Conservation (phyloP, 257 asterid species). For the Solanum microdontum region DNA sequence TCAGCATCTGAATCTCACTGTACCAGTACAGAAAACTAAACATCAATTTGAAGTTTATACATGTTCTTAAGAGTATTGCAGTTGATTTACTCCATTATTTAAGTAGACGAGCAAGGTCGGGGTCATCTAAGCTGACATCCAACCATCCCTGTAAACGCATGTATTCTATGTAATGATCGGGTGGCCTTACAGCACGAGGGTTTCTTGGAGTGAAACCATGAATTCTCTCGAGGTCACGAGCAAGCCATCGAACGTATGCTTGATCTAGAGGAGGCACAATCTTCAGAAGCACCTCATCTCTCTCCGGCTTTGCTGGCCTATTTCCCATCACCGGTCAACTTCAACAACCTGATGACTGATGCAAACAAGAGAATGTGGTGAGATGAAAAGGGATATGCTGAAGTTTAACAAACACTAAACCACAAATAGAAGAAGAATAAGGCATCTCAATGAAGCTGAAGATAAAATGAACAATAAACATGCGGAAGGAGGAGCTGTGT, state of each 20-base stretch:
- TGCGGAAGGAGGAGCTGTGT: not conserved
- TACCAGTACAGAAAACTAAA: not conserved
- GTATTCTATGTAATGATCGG: constrained; percentile 69
- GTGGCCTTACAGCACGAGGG: constrained; percentile 60
- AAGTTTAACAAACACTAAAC: not conserved
- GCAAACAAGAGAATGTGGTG: not conserved
- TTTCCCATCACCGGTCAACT: constrained; percentile 53
- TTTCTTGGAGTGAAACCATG: constrained; percentile 65
- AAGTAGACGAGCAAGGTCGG: constrained; percentile 57
- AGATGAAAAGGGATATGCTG: not conserved
- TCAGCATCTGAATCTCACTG: not conserved
- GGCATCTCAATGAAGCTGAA: not conserved
- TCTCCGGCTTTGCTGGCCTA: constrained; percentile 49
- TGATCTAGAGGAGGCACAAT: constrained; percentile 70
- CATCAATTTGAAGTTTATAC: not conserved
- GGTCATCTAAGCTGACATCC: constrained; percentile 71
- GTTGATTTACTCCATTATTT: constrained; percentile 21
- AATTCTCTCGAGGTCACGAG: constrained; percentile 66
- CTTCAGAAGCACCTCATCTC: constrained; percentile 43
- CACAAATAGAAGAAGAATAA: not conserved
- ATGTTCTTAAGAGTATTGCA: not conserved
- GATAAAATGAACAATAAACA: not conserved
- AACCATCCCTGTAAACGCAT: constrained; percentile 90
- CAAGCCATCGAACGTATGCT: constrained; percentile 55
- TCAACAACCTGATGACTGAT: not conserved